Evolutionary conservation across 495 filamentous ascomycete genomes (phyloP).

Genomic region (Penicillium parvum): DNA sequence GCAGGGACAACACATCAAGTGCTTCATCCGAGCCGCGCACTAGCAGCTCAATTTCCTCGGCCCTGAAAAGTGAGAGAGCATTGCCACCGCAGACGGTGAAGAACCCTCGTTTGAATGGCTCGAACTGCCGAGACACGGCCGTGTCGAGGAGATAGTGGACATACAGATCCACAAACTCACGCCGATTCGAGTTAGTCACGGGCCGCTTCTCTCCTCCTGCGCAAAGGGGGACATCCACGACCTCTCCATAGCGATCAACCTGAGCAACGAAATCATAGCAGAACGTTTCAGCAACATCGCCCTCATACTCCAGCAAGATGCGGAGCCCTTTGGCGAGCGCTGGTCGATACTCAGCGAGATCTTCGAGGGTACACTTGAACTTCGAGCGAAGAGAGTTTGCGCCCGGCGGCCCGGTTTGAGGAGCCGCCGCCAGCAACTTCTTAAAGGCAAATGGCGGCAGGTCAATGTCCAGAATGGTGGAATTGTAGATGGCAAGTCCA

Average conservation of each 20-base stretch:
- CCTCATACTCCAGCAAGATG: slow-evolving; percentile 76
- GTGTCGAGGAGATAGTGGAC: slow-evolving; percentile 77
- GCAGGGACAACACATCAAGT: slow-evolving; percentile 71
- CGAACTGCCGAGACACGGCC: slow-evolving; percentile 76
- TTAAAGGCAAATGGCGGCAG: slow-evolving; percentile 91
- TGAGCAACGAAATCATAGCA: slow-evolving; percentile 80
- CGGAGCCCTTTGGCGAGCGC: slow-evolving; percentile 70
- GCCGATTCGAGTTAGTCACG: slow-evolving; percentile 80
- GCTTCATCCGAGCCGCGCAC: slow-evolving; percentile 84
- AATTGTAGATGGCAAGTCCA: slow-evolving; percentile 94
- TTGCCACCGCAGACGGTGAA: slow-evolving; percentile 91
- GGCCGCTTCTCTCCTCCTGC: slow-evolving; percentile 66
- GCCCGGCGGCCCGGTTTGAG: slow-evolving; percentile 47
- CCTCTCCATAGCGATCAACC: slow-evolving; percentile 71
- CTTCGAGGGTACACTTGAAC: slow-evolving; percentile 72
- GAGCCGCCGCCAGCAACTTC: slow-evolving; percentile 74
- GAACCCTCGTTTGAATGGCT: slow-evolving; percentile 93
- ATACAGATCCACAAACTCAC: slow-evolving; percentile 87
- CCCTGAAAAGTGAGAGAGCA: slow-evolving; percentile 83
- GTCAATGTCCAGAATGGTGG: slow-evolving; percentile 87
- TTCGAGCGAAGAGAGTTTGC: slow-evolving; percentile 51
- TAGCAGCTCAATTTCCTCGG: slow-evolving; percentile 89
- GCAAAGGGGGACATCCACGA: slow-evolving; percentile 63
- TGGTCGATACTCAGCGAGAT: slow-evolving; percentile 81
- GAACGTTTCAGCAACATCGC: slow-evolving; percentile 77